Percentiles rank a stretch among this genome's conserved stretches.
These are phyloP conservation scores for Vigna unguiculata DNA, from an alignment of 306 rosid species.

Conservation along the genomic window DNA sequence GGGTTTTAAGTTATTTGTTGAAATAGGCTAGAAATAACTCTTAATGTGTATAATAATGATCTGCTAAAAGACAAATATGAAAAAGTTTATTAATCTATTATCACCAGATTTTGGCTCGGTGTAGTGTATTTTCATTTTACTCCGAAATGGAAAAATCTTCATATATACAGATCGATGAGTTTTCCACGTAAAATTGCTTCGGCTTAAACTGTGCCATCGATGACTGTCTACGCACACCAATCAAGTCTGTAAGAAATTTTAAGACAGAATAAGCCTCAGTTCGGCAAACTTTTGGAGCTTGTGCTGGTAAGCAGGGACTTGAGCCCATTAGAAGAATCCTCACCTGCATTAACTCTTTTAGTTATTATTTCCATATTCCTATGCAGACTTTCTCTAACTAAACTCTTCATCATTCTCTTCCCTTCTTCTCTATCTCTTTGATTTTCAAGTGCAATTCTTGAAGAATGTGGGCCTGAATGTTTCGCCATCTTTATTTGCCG, in stretches of 20 bases:
- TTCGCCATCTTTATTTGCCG: slow-evolving; percentile 65
- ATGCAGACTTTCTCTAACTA: slow-evolving; percentile 70
- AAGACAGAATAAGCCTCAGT: background rate
- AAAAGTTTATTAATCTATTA: background rate
- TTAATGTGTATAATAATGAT: no score
- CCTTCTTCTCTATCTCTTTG: slow-evolving; percentile 60
- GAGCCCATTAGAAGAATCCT: slow-evolving; percentile 55
- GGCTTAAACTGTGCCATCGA: background rate
- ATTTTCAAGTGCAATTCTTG: slow-evolving; percentile 51
- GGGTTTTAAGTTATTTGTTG: no score
- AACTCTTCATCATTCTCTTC: slow-evolving; percentile 75
- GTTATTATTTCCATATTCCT: slow-evolving; percentile 76
- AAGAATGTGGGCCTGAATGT: slow-evolving; percentile 77
- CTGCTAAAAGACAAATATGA: no score
- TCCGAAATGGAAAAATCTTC: background rate
- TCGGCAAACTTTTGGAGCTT: slow-evolving; percentile 70
- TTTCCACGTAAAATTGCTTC: background rate
- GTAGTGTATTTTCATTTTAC: background rate
- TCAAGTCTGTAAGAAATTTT: background rate
- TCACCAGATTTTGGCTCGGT: background rate
- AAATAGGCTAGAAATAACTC: no score
- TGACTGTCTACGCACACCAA: background rate
- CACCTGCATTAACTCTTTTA: slow-evolving; percentile 58
- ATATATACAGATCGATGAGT: background rate
- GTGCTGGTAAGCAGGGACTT: slow-evolving; percentile 68